A percentile compares a stretch with the other conserved stretches of the same genome.
These are phyloP conservation scores for Mycena galopus DNA, from an alignment of 768 basidiomycete species.

Conservation along the genomic window DNA sequence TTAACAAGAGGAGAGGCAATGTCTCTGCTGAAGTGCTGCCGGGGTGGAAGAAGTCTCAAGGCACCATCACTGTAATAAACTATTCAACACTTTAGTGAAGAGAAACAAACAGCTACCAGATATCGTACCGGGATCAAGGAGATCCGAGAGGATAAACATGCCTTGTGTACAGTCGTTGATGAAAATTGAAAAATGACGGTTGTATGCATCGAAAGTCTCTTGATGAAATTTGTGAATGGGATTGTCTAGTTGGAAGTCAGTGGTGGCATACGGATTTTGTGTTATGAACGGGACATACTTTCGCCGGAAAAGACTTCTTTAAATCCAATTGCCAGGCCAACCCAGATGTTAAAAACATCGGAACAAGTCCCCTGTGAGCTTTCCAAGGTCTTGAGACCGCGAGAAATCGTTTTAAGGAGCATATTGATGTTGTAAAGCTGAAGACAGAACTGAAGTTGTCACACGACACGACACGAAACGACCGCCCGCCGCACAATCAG, in stretches of 20 bases:
- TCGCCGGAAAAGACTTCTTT: slow-evolving; percentile 4
- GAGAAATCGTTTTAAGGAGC: slow-evolving; percentile 17
- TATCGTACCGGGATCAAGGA: slow-evolving; percentile 22
- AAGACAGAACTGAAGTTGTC: neutral
- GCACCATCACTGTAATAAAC: slow-evolving; percentile 16
- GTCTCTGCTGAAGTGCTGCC: neutral
- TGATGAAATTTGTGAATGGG: slow-evolving; percentile 7
- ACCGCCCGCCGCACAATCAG: no score
- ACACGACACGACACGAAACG: no score
- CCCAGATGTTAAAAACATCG: slow-evolving; percentile 26
- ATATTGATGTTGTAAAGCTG: slow-evolving; percentile 24
- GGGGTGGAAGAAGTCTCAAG: slow-evolving; percentile 1
- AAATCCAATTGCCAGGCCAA: slow-evolving; percentile 19
- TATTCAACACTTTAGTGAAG: neutral
- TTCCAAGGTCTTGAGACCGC: slow-evolving; percentile 17
- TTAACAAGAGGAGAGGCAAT: slow-evolving; percentile 3
- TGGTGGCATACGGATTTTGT: no score
- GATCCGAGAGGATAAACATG: slow-evolving; percentile 20
- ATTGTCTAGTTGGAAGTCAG: neutral
- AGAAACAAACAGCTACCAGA: neutral
- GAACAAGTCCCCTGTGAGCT: slow-evolving; percentile 14
- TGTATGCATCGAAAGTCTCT: slow-evolving; percentile 14
- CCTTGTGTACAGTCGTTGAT: slow-evolving; percentile 23
- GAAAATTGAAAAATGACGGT: slow-evolving; percentile 27
- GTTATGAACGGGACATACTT: neutral